phyloP scores from a whole-genome alignment of 2,329 filamentous ascomycete genomes.

The Trichoderma koningii region DNA sequence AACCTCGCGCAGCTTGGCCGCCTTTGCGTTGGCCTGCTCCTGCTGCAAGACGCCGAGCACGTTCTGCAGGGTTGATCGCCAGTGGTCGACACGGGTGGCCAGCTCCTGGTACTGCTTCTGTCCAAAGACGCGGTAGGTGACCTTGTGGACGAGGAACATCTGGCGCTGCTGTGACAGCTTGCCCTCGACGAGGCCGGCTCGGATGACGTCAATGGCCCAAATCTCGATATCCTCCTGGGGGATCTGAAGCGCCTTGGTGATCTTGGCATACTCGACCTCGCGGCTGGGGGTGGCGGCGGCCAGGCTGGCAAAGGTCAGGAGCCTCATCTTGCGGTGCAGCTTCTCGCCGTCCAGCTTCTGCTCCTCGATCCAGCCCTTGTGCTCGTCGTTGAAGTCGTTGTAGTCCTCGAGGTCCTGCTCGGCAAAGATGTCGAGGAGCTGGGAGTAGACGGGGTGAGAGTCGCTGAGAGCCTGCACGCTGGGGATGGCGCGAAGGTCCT shows the following conservation, averaged over 20 bases:
- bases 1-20: constrained; percentile 75
- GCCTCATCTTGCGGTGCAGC: constrained; percentile 92
- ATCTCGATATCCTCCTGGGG: constrained; percentile 85
- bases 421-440: constrained; percentile 93
- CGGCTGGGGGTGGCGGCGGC: constrained; percentile 81
- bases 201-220: constrained; percentile 99
- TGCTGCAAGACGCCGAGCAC: constrained; percentile 77
- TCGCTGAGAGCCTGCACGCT: constrained; percentile 84
- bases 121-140: constrained; percentile 94
- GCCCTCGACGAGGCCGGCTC: constrained; percentile 91
- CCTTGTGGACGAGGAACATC: constrained; percentile 93
- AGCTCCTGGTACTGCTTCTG: constrained; percentile 99
- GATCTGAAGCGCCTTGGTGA: constrained; percentile 82
- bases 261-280: constrained; percentile 84
- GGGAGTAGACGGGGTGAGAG: constrained; percentile 80
- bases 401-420: constrained; percentile 94
- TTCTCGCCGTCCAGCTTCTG: constrained; percentile 70
- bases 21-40: constrained; percentile 78
- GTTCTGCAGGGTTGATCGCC: constrained; percentile 77
- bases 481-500: constrained; percentile 78
- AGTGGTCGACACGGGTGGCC: constrained; percentile 84
- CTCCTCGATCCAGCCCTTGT: constrained; percentile 80
- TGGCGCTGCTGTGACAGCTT: constrained; percentile 91
- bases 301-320: constrained; percentile 88
- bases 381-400: constrained; percentile 91